phyloP scores from a whole-genome alignment of 1,284 basidiomycete genomes.

The Dichomitus squalens region DNA sequence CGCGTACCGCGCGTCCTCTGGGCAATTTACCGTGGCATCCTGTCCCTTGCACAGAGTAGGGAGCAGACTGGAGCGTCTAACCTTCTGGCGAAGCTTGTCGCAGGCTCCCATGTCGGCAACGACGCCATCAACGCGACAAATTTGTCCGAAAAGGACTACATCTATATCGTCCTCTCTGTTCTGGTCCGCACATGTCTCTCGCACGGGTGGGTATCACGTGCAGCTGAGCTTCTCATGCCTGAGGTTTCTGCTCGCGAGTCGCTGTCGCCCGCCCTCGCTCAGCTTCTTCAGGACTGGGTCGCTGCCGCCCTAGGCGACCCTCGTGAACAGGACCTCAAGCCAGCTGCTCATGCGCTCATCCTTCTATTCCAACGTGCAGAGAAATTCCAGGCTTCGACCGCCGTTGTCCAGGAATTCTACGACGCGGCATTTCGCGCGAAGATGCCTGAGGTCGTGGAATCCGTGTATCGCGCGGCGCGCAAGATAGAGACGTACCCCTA shows the following conservation, averaged over 20 bases:
- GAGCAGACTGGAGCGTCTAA: conserved; percentile 22
- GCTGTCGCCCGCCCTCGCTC: conserved; percentile 12
- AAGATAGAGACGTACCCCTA: conserved; percentile 39
- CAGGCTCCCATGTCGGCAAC: conserved; percentile 35
- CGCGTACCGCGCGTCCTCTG: conserved; percentile 17
- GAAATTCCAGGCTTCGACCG: conserved; percentile 17
- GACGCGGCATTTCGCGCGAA: conserved; percentile 17
- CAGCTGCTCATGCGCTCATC: conserved; percentile 13
- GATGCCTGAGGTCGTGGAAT: conserved; percentile 18
- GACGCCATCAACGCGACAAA: conserved; percentile 41
- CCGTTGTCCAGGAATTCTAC: conserved; percentile 33
- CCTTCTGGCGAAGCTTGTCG: conserved; percentile 36
- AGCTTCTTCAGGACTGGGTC: conserved; percentile 19
- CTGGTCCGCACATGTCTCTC: conserved; percentile 50
- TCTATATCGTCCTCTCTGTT: conserved; percentile 46
- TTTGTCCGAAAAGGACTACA: conserved; percentile 38
- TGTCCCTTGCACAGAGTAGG: conserved; percentile 16
- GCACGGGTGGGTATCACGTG: conserved; percentile 50
- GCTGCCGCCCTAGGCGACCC: conserved; percentile 21
- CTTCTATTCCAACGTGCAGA: conserved; percentile 16
- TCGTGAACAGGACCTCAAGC: conserved; percentile 16
- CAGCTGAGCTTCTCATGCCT: conserved; percentile 37
- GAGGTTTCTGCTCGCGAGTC: conserved; percentile 5
- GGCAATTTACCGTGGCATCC: conserved; percentile 22
- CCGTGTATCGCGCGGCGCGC: conserved; percentile 37